Evolutionary conservation across 1,139 yeast genomes (phyloP), one percentile per base, ranked within the genome.

Genomic region (Blastobotrys ciferrii): DNA sequence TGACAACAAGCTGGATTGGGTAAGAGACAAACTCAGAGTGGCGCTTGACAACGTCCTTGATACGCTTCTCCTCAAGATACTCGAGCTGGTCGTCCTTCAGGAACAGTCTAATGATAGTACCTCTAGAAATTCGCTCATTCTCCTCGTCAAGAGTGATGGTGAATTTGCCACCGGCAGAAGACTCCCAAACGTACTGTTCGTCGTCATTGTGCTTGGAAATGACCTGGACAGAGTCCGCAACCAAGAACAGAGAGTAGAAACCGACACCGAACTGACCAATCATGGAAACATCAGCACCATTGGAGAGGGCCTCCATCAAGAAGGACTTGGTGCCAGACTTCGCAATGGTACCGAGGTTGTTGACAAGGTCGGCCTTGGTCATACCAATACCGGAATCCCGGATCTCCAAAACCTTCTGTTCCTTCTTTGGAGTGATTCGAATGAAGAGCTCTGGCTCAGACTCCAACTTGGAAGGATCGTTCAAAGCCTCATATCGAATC

Each of bases 221-320:
- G 64, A 94, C 98, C 78, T 92, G 97, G 58, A 94, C 98, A 67
- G 84, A 89, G 78, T 94, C 99, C 67, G 98, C 98, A 69, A 94
- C 98, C 78, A 94, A 84, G 87, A 94, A 94, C 64, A 92, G 81
- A 51, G 99, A 92, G 86, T 94, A 94, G 92, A 94, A 94, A 82
- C 99, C 99, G 65, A 94, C 98, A 88, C 99, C 99, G 79, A 94
- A 94, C 78, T 94, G 98, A 81, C 99, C 99, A 77, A 94, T 94
- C 98, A 94, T 94, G 59, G 98, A 89, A 59, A 94, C 97, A 74
- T 94, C 99, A 59, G 98, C 98, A 77, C 99, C 99, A 60, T 97
- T 97, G 61, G 96, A 84, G 62, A 92, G 81, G 61, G 98, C 98
- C 77, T 94, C 98, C 98, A 94, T 92, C 46, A 66, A 57, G 73